Evolutionary conservation across 2,329 filamentous ascomycete species (phyloP).

Genomic region (Botrytis fragariae): DNA sequence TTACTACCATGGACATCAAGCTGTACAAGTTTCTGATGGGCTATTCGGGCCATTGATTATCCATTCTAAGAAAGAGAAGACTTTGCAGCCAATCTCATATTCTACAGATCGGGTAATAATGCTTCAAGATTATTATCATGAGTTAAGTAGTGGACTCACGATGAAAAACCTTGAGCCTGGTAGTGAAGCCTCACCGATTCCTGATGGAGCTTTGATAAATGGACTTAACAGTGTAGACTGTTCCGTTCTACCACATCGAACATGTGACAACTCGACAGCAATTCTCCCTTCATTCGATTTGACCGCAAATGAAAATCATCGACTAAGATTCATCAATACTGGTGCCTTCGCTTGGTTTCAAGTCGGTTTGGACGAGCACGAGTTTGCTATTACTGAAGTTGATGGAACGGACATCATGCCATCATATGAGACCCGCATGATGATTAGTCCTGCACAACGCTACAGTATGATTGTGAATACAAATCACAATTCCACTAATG

Average conservation of each 20-base stretch:
- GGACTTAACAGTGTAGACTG: conserved; percentile 45
- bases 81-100: conserved; percentile 50
- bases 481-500: conserved; percentile 50
- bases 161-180: conserved; percentile 43
- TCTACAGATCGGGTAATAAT: conserved; percentile 61
- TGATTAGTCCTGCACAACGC: conserved; percentile 67
- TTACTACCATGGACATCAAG: conserved; percentile 65
- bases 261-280: conserved; percentile 46
- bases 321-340: conserved; percentile 66
- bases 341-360: conserved; percentile 72
- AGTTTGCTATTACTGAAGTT: conserved; percentile 64
- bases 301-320: conserved; percentile 56
- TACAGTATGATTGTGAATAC: conserved; percentile 65
- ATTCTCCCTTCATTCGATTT: conserved; percentile 46
- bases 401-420: conserved; percentile 67
- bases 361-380: conserved; percentile 66
- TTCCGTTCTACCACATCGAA: conserved; percentile 39
- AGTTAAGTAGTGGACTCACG: conserved; percentile 46
- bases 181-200: conserved; percentile 44
- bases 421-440: conserved; percentile 56
- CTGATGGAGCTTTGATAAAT: conserved; percentile 48
- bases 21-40: conserved; percentile 65
- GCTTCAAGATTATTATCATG: conserved; percentile 73
- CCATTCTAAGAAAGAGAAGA: conserved; percentile 55
- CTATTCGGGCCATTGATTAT: conserved; percentile 65